These are phyloP conservation scores for Verticillium alfalfae DNA, from an alignment of 2,329 filamentous ascomycete species.

Conservation along the genomic window DNA sequence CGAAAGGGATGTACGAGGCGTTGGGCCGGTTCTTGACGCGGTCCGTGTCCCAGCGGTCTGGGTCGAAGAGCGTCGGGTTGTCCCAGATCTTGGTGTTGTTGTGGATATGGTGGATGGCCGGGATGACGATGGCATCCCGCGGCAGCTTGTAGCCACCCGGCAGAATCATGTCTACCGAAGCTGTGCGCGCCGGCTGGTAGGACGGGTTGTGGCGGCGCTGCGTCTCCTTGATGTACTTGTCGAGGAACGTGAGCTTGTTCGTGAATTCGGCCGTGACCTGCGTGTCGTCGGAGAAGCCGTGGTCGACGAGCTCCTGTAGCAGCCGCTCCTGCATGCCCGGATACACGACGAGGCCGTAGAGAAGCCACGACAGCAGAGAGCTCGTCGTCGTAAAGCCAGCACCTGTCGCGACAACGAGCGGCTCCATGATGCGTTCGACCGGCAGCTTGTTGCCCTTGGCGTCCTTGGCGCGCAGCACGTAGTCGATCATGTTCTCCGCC, in stretches of 20 bases:
- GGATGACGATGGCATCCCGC: slow-evolving; percentile 45
- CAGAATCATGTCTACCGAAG: slow-evolving; percentile 49
- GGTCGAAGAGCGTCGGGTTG: slow-evolving; percentile 51
- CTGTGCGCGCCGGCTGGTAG: slow-evolving; percentile 54
- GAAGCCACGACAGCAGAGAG: slow-evolving; percentile 51
- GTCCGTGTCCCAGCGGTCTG: slow-evolving; percentile 53
- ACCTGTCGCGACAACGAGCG: slow-evolving; percentile 44
- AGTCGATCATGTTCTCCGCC: slow-evolving; percentile 43
- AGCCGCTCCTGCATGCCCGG: slow-evolving; percentile 50
- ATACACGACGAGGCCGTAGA: slow-evolving; percentile 49
- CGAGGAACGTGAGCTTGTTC: slow-evolving; percentile 43
- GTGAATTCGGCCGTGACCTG: slow-evolving; percentile 41
- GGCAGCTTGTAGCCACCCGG: slow-evolving; percentile 55
- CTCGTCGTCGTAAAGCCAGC: slow-evolving; percentile 58
- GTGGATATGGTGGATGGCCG: slow-evolving; percentile 44
- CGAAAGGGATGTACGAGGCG: slow-evolving; percentile 54
- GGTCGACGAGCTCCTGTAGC: slow-evolving; percentile 51
- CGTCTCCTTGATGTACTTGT: slow-evolving; percentile 56
- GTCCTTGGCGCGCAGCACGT: slow-evolving; percentile 46
- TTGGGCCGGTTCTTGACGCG: slow-evolving; percentile 45
- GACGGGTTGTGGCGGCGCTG: slow-evolving; percentile 55
- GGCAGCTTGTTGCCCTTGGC: slow-evolving; percentile 49
- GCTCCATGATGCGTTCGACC: slow-evolving; percentile 26
- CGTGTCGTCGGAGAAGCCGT: slow-evolving; percentile 35
- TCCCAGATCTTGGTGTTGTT: slow-evolving; percentile 52